Conservation (phyloP, 306 rosid genomes). For the Vachellia collinsii region DNA sequence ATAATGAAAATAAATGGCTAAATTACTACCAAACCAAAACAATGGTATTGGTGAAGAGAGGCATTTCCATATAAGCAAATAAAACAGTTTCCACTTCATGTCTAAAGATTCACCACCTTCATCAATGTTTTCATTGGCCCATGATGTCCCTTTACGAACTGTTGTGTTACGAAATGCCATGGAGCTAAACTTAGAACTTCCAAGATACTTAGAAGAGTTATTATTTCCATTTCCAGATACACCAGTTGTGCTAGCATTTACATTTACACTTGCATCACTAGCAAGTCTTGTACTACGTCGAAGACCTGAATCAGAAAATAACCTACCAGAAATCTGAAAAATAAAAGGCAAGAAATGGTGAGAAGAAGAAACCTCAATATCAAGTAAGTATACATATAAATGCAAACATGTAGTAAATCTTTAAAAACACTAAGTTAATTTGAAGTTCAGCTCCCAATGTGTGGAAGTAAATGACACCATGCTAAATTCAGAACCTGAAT, state of each 20-base stretch:
- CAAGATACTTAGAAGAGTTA: conserved; percentile 81
- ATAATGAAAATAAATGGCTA: conserved; percentile 5
- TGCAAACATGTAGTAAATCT: conserved; percentile 25
- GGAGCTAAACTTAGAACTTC: conserved; percentile 78
- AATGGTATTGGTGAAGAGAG: conserved; percentile 22
- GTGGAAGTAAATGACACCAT: conserved; percentile 11
- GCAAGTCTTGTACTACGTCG: conserved; percentile 90
- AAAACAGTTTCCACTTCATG: conserved; percentile 5
- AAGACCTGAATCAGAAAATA: conserved; percentile 91
- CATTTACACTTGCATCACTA: conserved; percentile 65
- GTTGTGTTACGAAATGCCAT: conserved; percentile 74
- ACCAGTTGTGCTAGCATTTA: conserved; percentile 60
- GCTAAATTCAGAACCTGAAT: conserved; percentile 8
- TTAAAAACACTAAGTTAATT: not conserved
- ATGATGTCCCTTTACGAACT: conserved; percentile 77
- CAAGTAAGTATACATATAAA: conserved; percentile 10
- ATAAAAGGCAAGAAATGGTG: not conserved
- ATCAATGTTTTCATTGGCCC: conserved; percentile 85
- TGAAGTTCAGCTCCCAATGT: conserved; percentile 19
- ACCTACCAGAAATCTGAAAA: conserved; percentile 80
- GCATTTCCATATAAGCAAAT: not conserved
- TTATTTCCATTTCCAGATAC: conserved; percentile 74
- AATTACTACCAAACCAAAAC: not conserved
- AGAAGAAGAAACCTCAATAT: conserved; percentile 16
- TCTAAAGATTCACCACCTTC: conserved; percentile 60